phyloP scores from a whole-genome alignment of 2,329 filamentous ascomycete species.

The Aspergillus niger region DNA sequence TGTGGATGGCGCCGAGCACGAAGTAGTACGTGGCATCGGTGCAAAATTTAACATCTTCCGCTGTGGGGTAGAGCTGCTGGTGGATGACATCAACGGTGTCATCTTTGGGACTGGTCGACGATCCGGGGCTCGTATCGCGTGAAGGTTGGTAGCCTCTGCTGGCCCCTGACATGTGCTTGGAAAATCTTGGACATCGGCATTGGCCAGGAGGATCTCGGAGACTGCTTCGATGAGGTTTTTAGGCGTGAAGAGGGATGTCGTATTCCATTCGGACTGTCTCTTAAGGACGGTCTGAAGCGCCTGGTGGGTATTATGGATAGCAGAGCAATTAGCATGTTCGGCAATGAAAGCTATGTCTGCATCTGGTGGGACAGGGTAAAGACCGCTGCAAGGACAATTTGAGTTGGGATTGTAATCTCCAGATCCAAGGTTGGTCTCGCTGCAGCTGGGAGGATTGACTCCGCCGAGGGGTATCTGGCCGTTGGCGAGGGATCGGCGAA shows the following conservation, averaged over 20 bases:
- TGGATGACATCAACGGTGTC: slow-evolving; percentile 13
- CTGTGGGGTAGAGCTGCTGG: slow-evolving; percentile 22
- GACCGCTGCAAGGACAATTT: slow-evolving; percentile 18
- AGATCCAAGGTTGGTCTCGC: slow-evolving; percentile 19
- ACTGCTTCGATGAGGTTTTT: too few species aligned
- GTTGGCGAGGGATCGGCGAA: too few species aligned
- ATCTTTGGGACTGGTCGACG: slow-evolving; percentile 11
- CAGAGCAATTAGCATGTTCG: neutral
- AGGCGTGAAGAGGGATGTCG: too few species aligned
- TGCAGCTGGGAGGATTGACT: slow-evolving; percentile 15
- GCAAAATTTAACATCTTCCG: slow-evolving; percentile 24
- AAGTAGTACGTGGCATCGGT: slow-evolving; percentile 65
- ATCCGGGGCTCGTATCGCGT: too few species aligned
- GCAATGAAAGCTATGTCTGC: neutral
- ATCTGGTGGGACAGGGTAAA: slow-evolving; percentile 1
- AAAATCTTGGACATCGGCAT: too few species aligned
- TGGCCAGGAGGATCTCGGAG: too few species aligned
- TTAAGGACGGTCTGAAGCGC: slow-evolving; percentile 10
- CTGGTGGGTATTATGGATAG: neutral
- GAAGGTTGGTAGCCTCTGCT: too few species aligned
- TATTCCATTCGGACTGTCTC: too few species aligned
- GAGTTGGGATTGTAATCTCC: slow-evolving; percentile 20
- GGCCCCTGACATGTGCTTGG: too few species aligned
- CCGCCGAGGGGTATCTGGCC: slow-evolving; percentile 14
- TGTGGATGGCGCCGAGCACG: slow-evolving; percentile 59